Percentiles rank a stretch among this genome's conserved stretches.
phyloP scores from a whole-genome alignment of 2,329 filamentous ascomycete species.

The Cyphellophora europaea region DNA sequence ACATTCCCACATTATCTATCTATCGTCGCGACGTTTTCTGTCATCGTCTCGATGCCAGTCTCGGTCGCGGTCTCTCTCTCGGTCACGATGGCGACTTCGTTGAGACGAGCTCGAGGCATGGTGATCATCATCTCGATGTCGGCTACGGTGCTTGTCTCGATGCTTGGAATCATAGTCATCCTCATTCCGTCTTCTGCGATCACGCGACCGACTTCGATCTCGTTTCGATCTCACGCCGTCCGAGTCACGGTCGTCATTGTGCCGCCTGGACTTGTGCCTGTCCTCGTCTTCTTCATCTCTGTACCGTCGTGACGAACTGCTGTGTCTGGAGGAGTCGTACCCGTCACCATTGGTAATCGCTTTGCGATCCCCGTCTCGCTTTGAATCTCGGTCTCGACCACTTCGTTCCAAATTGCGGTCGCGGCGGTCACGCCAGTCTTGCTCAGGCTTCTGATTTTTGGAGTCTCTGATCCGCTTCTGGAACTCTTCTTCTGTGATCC shows the following conservation, averaged over 20 bases:
- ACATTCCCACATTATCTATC: too few species aligned
- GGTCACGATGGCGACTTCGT: constrained; percentile 19
- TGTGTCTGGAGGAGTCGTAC: constrained; percentile 29
- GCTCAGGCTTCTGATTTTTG: constrained; percentile 33
- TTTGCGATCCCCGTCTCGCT: constrained; percentile 25
- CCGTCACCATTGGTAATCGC: constrained; percentile 22
- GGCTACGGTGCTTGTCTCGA: constrained; percentile 23
- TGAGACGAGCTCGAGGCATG: constrained; percentile 17
- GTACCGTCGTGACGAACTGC: constrained; percentile 26
- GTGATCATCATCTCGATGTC: constrained; percentile 21
- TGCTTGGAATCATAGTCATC: constrained; percentile 25
- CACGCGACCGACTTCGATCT: constrained; percentile 27
- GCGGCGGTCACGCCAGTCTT: constrained; percentile 35
- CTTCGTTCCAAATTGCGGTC: constrained; percentile 33
- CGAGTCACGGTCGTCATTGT: constrained; percentile 17
- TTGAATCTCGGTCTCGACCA: constrained; percentile 24
- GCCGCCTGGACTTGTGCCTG: constrained; percentile 11
- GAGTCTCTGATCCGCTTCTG: constrained; percentile 41
- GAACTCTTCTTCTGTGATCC: constrained; percentile 53
- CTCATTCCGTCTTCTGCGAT: constrained; percentile 24
- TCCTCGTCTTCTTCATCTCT: constrained; percentile 21
- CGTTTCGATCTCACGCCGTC: constrained; percentile 16
- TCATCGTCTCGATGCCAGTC: constrained; percentile 15
- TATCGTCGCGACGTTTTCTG: too few species aligned
- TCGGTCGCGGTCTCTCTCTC: constrained; percentile 18